Evolutionary conservation across 257 asterid genomes (phyloP).

Genomic region (Cruciata laevipes): DNA sequence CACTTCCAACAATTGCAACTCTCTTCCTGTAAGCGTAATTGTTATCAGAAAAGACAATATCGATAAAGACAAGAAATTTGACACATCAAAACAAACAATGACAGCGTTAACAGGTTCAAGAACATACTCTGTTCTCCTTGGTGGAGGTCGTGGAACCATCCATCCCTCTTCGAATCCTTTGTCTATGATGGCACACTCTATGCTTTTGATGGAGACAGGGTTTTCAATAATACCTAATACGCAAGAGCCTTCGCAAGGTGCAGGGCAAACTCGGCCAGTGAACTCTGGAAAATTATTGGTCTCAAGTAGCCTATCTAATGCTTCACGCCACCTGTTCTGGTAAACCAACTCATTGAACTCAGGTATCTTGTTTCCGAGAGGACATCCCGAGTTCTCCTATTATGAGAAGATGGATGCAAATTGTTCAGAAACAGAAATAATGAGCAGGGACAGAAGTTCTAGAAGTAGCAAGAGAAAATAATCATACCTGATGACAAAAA

Average conservation of each 20-base stretch:
- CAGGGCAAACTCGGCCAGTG: constrained; percentile 99
- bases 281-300: constrained; percentile 98
- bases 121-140: constrained; percentile 70
- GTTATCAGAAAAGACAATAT: neutral
- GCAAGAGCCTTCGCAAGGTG: constrained; percentile 99
- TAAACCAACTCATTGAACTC: constrained; percentile 96
- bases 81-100: neutral
- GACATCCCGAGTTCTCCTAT: constrained; percentile 97
- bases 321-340: constrained; percentile 99
- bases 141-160: constrained; percentile 99
- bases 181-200: constrained; percentile 94
- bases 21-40: constrained; percentile 44
- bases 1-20: constrained; percentile 93
- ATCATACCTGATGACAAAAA: constrained; percentile 85
- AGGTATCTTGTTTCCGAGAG: constrained; percentile 98
- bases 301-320: constrained; percentile 94
- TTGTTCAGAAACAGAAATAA: neutral
- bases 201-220: constrained; percentile 91
- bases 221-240: constrained; percentile 97
- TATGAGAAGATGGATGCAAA: neutral
- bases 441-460: neutral
- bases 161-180: constrained; percentile 96
- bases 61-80: neutral
- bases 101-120: neutral
- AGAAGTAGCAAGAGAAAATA: neutral